These are phyloP conservation scores for Exophiala dermatitidis DNA, from an alignment of 2,329 filamentous ascomycete species.

Conservation along the genomic window DNA sequence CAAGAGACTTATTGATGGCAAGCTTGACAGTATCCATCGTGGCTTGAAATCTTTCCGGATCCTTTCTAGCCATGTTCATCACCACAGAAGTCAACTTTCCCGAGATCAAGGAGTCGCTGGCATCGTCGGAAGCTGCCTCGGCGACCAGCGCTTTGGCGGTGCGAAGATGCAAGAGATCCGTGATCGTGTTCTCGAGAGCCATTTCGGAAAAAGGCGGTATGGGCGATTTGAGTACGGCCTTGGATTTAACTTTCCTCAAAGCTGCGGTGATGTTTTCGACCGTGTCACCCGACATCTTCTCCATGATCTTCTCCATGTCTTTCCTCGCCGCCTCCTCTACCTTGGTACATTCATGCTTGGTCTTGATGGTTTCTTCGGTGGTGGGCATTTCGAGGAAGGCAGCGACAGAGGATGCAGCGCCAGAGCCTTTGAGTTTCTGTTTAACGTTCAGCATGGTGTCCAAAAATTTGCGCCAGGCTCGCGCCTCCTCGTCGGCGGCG, in stretches of 20 bases:
- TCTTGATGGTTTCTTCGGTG: slow-evolving; percentile 19
- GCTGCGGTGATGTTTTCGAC: slow-evolving; percentile 8
- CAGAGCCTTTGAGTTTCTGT: slow-evolving; percentile 11
- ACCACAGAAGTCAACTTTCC: slow-evolving; percentile 19
- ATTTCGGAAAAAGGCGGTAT: slow-evolving; percentile 22
- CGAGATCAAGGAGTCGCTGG: slow-evolving; percentile 8
- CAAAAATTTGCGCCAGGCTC: slow-evolving; percentile 19
- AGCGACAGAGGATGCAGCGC: slow-evolving; percentile 2
- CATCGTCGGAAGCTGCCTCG: slow-evolving; percentile 4
- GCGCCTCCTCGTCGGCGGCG: slow-evolving; percentile 11
- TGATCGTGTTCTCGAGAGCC: slow-evolving; percentile 17
- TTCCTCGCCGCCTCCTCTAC: slow-evolving; percentile 21
- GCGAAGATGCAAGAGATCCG: slow-evolving; percentile 11
- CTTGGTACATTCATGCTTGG: slow-evolving; percentile 21
- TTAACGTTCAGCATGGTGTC: slow-evolving; percentile 21
- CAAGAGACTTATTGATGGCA: not conserved
- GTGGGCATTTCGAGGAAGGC: slow-evolving; percentile 8
- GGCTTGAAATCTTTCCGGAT: slow-evolving; percentile 17
- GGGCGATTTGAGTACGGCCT: slow-evolving; percentile 18
- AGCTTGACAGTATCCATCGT: slow-evolving; percentile 9
- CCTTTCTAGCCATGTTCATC: slow-evolving; percentile 14
- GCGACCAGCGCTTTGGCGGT: slow-evolving; percentile 7
- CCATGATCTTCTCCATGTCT: slow-evolving; percentile 17
- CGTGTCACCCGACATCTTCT: slow-evolving; percentile 14
- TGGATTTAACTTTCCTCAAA: slow-evolving; percentile 19